Percentiles rank a stretch among this genome's conserved stretches.
Conservation (phyloP, 2,329 filamentous ascomycete genomes). For the Talaromyces sp. region DNA sequence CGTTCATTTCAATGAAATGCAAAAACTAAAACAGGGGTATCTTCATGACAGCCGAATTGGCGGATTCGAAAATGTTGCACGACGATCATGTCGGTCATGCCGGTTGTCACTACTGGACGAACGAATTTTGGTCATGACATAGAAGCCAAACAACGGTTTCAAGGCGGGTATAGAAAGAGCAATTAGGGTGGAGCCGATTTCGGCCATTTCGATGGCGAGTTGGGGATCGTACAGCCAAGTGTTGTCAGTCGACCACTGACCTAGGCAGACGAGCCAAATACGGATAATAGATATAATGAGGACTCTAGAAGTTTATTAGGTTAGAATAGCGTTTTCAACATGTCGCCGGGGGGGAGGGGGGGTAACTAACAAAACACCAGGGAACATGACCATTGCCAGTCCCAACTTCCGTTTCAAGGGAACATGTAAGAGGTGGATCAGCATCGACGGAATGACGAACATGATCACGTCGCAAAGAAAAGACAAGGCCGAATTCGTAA, state of each 20-base stretch:
- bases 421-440: constrained; percentile 46
- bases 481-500: constrained; percentile 48
- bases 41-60: background rate
- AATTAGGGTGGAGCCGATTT: constrained; percentile 49
- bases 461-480: constrained; percentile 49
- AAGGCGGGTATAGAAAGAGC: constrained; percentile 49
- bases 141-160: constrained; percentile 36
- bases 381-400: constrained; percentile 45
- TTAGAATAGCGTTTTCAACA: background rate
- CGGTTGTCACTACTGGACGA: constrained; percentile 1
- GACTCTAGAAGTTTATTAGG: constrained; percentile 33
- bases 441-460: constrained; percentile 48
- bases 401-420: constrained; percentile 44
- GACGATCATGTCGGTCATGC: background rate
- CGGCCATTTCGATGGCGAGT: constrained; percentile 47
- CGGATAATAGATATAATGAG: constrained; percentile 47
- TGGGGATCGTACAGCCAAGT: constrained; percentile 52
- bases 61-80: background rate
- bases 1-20: background rate
- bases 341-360: no score
- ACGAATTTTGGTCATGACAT: constrained; percentile 8
- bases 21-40: background rate
- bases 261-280: constrained; percentile 42
- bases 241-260: constrained; percentile 45
- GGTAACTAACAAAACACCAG: constrained; percentile 44